Conservation (phyloP, 257 asterid genomes). For the Pogostemon cablin region DNA sequence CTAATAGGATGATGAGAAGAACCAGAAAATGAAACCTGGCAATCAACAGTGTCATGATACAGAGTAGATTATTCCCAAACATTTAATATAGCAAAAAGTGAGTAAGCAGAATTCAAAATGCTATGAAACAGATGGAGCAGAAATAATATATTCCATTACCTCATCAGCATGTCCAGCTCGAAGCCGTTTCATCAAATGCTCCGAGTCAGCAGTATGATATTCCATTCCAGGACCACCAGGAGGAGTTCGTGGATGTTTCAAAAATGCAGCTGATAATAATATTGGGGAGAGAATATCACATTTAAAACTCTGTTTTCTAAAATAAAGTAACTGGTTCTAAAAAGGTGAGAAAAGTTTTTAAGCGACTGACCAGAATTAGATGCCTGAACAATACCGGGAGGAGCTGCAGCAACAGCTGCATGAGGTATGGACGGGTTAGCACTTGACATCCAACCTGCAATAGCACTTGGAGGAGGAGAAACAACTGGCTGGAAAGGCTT, state of each 20-base stretch:
- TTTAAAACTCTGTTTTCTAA: neutral
- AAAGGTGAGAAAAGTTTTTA: constrained; percentile 34
- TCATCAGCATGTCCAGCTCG: constrained; percentile 86
- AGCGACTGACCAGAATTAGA: constrained; percentile 54
- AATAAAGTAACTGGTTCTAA: constrained; percentile 18
- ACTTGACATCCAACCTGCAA: constrained; percentile 94
- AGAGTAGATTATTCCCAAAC: constrained; percentile 22
- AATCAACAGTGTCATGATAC: constrained; percentile 34
- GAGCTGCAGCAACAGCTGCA: constrained; percentile 57
- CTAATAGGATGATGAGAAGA: constrained; percentile 69
- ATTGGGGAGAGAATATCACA: constrained; percentile 19
- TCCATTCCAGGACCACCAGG: constrained; percentile 86
- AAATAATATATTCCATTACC: constrained; percentile 41
- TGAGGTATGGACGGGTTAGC: constrained; percentile 61
- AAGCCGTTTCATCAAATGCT: constrained; percentile 83
- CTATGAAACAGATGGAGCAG: constrained; percentile 15
- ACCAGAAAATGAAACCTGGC: constrained; percentile 88
- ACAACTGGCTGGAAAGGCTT: constrained; percentile 62
- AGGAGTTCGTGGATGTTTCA: constrained; percentile 87
- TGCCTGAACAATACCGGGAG: constrained; percentile 57
- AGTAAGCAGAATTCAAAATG: constrained; percentile 2
- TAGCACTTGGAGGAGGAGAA: constrained; percentile 83
- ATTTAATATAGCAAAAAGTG: neutral
- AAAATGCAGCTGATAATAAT: constrained; percentile 60
- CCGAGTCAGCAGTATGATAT: constrained; percentile 84